Evolutionary conservation across 2,329 filamentous ascomycete species (phyloP), one percentile per base, ranked within the genome.

Genomic region (Aspergillus tanneri): DNA sequence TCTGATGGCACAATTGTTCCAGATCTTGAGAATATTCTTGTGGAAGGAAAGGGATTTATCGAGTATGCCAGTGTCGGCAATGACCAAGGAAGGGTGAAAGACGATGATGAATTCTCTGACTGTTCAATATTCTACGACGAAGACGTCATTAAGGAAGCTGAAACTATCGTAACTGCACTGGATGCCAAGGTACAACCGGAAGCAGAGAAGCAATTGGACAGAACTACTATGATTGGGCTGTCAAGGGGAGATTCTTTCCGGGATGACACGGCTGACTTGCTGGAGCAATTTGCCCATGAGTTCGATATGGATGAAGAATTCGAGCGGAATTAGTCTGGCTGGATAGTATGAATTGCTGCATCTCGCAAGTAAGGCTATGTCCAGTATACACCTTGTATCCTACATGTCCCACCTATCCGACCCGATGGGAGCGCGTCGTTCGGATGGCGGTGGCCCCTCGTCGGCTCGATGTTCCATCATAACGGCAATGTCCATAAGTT

Each of bases 81-180:
- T 9, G 45, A 18, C 3, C 24, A 35, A 41, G 37, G 16, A 39
- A 32, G 8, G 21, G 45, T n/a, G 37, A 50, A 51, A 4, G 58
- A 67, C 10, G 58, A 62, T 3, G 63, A 66, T 34, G 62, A 65
- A 36, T 68, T 68, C 46, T 66, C 63, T 3, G 64, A 67, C 25
- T 68, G 64, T 38, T 68, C 65, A 3, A 60, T 54, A 32, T 67
- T 67, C 38, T 49, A 65, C 42, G 58, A 67, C 21, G 61, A 59
- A 46, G 59, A 66, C 7, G 49, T 65, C 30, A 49, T 66, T 19
- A 56, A 58, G 43, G 47, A 58, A 43, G 56, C 52, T 6, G 61
- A 61, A 19, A 50, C 46, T 16, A 47, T 52, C n/a, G 46, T 47
- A 28, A 41, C 41, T 4, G 48, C 38, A 14, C 46, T 28, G 18